Conservation (phyloP, 2,329 filamentous ascomycete species). For the Thielaviopsis euricoi region DNA sequence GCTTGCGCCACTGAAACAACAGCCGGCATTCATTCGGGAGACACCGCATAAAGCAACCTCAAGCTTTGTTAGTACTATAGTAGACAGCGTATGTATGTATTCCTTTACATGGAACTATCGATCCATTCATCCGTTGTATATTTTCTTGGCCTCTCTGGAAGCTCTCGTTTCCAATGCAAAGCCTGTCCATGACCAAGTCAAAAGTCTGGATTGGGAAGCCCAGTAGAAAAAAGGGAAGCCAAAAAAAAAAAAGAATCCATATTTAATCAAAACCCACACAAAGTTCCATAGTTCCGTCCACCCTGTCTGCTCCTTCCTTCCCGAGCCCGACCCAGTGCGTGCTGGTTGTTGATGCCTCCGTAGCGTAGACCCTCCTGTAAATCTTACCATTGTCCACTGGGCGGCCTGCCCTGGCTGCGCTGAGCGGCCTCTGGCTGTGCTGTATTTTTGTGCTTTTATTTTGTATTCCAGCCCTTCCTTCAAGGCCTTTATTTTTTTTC, state of each 20-base stretch:
- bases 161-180: slow-evolving; percentile 7
- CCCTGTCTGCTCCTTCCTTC: slow-evolving; percentile 7
- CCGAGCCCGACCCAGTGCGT: not conserved
- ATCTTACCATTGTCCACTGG: too few relatives aligned
- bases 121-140: not conserved
- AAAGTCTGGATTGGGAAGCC: not conserved
- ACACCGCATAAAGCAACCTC: not conserved
- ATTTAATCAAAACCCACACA: too few relatives aligned
- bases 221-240: too few relatives aligned
- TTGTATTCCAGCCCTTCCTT: too few relatives aligned
- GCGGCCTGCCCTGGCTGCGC: too few relatives aligned
- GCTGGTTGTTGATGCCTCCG: too few relatives aligned
- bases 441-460: too few relatives aligned
- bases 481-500: too few relatives aligned
- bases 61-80: not conserved
- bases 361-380: too few relatives aligned
- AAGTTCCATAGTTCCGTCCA: not conserved
- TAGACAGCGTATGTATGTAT: not conserved
- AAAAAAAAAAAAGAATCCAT: not conserved
- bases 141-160: not conserved
- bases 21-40: not conserved
- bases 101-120: not conserved
- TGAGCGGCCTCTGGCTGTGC: too few relatives aligned
- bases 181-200: not conserved
- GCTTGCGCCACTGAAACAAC: not conserved